Conservation (phyloP, 2,329 filamentous ascomycete genomes). For the Aspergillus uvarum region DNA sequence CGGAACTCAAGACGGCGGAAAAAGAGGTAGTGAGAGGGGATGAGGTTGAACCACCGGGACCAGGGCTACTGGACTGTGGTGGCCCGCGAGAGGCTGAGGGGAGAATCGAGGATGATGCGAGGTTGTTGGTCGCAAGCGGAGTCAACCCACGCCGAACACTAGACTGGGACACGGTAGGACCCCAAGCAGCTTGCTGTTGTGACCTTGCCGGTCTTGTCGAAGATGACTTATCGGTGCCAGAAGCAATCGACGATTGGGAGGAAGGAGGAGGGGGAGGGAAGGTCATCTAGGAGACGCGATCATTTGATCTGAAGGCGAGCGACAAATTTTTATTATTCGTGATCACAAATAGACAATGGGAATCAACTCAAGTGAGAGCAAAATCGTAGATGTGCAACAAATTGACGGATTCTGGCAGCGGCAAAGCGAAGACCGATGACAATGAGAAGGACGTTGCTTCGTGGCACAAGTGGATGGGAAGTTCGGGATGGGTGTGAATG, state of each 20-base stretch:
- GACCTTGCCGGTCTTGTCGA: constrained; percentile 44
- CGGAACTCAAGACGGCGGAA: constrained; percentile 53
- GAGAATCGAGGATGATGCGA: constrained; percentile 42
- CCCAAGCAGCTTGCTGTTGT: constrained; percentile 57
- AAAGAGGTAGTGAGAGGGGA: constrained; percentile 55
- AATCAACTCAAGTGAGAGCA: constrained; percentile 11
- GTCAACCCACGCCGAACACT: constrained; percentile 57
- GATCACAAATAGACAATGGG: constrained; percentile 12
- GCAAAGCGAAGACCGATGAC: constrained; percentile 18
- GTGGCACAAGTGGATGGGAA: constrained; percentile 27
- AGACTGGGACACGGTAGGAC: constrained; percentile 55
- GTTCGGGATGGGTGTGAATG: constrained; percentile 25
- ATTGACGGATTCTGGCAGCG: constrained; percentile 13
- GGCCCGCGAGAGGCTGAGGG: constrained; percentile 45
- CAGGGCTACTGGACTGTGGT: constrained; percentile 50
- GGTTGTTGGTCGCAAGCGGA: constrained; percentile 56
- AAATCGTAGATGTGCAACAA: constrained; percentile 9
- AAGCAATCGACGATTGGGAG: constrained; percentile 53
- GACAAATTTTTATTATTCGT: constrained; percentile 36
- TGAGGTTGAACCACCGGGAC: constrained; percentile 49
- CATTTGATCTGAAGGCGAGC: constrained; percentile 48
- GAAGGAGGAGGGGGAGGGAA: constrained; percentile 54
- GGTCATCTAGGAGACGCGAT: constrained; percentile 57
- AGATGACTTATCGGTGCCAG: constrained; percentile 50
- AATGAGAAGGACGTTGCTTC: constrained; percentile 26